phyloP scores from a whole-genome alignment of 176 grass and related monocot genomes.

The Calamus simplicifolius region DNA sequence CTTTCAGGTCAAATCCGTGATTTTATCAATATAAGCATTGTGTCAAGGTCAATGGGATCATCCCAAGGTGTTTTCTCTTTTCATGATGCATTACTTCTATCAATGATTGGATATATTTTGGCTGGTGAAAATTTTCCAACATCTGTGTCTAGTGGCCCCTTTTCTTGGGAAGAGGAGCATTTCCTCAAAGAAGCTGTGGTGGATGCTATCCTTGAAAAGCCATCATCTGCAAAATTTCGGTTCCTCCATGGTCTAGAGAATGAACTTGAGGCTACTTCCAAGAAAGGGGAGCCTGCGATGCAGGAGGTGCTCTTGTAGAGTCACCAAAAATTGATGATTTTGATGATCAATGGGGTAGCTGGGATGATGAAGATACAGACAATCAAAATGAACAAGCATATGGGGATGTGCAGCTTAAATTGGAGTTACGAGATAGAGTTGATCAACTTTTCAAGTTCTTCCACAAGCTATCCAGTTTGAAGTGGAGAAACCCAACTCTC shows the following conservation, averaged over 20 bases:
- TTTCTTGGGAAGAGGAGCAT: slow-evolving; percentile 96
- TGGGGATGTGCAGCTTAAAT: slow-evolving; percentile 74
- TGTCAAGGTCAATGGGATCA: slow-evolving; percentile 33
- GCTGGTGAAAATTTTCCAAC: slow-evolving; percentile 90
- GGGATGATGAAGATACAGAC: slow-evolving; percentile 76
- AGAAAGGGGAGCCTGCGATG: slow-evolving; percentile 28
- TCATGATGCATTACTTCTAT: slow-evolving; percentile 82
- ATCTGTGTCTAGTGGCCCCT: slow-evolving; percentile 66
- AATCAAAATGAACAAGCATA: slow-evolving; percentile 57
- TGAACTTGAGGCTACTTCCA: slow-evolving; percentile 57
- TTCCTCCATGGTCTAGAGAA: slow-evolving; percentile 73
- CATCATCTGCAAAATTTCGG: slow-evolving; percentile 56
- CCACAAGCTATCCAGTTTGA: slow-evolving; percentile 78
- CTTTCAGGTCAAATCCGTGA: slow-evolving; percentile 91
- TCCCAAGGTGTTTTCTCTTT: slow-evolving; percentile 65
- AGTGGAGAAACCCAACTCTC: slow-evolving; percentile 53
- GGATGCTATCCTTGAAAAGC: slow-evolving; percentile 71
- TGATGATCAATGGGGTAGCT: slow-evolving; percentile 90
- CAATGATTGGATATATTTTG: slow-evolving; percentile 81
- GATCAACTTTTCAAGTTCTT: slow-evolving; percentile 90
- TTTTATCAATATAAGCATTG: slow-evolving; percentile 88
- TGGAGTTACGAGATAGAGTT: slow-evolving; percentile 81
- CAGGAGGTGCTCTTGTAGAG: slow-evolving; percentile 29
- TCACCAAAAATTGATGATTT: slow-evolving; percentile 61
- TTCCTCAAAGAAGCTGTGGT: slow-evolving; percentile 87